Conservation (phyloP, 176 grass and related monocot species). For the Carex scoparia region DNA sequence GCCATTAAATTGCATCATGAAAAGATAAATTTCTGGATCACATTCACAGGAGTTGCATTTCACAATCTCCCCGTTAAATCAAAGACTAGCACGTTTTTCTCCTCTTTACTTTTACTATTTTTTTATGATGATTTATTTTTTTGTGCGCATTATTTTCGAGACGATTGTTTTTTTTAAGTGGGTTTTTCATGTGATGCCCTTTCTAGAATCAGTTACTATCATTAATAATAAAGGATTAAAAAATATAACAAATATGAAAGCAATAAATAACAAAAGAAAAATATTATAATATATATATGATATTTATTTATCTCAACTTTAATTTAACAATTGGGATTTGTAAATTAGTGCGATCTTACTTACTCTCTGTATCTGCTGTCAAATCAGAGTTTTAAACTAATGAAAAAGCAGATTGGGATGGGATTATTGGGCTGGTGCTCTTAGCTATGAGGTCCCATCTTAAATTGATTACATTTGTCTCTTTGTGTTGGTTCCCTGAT, state of each 20-base stretch:
- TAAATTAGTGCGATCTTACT: constrained; percentile 15
- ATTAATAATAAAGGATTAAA: background rate
- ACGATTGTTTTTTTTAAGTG: background rate
- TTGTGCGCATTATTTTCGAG: background rate
- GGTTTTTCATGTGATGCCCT: background rate
- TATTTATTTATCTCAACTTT: background rate
- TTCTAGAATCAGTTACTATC: background rate
- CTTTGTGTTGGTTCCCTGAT: constrained; percentile 6
- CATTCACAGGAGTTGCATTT: background rate
- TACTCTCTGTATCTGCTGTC: background rate
- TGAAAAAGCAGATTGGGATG: background rate
- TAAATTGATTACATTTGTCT: constrained; percentile 6
- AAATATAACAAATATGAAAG: background rate
- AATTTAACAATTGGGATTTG: background rate
- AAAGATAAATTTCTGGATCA: background rate
- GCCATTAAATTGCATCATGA: background rate
- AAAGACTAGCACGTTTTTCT: background rate
- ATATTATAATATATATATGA: background rate
- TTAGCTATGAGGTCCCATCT: background rate
- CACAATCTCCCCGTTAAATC: background rate
- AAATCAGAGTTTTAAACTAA: background rate
- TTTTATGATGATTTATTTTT: background rate
- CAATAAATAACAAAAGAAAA: background rate
- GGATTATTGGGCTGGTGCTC: background rate
- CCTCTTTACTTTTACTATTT: background rate